These are phyloP conservation scores for Trypanosomatidae sp. DNA, from an alignment of 208 protist species.

Conservation along the genomic window DNA sequence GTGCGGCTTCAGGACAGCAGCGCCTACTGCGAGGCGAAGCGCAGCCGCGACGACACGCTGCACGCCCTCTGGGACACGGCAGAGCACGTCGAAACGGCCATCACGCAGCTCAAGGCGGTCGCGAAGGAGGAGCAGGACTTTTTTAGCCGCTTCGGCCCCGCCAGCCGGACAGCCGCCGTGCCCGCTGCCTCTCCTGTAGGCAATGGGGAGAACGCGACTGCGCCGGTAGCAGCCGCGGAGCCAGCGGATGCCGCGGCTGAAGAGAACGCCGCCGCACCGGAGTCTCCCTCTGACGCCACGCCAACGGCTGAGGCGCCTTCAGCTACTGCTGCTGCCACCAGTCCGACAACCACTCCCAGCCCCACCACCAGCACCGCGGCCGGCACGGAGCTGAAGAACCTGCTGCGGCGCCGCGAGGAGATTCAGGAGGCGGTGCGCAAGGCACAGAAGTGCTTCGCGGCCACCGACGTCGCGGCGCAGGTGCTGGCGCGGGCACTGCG, in stretches of 20 bases:
- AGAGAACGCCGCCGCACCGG: too few species aligned
- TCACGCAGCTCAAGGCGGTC: conserved; percentile 39
- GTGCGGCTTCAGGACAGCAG: conserved; percentile 36
- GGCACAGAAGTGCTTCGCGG: conserved; percentile 25
- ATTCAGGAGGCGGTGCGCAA: conserved; percentile 39
- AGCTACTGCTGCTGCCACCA: too few species aligned
- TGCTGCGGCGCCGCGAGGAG: conserved; percentile 35
- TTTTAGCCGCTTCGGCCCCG: conserved; percentile 37
- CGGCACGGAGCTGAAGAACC: conserved; percentile 10
- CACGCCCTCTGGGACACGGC: conserved; percentile 44
- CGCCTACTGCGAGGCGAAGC: conserved; percentile 37
- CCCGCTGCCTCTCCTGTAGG: too few species aligned
- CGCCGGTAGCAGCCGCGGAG: too few species aligned
- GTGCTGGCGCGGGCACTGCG: conserved; percentile 29
- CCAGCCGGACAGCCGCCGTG: too few species aligned
- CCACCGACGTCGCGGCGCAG: conserved; percentile 38
- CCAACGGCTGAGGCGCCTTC: too few species aligned
- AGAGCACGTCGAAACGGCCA: conserved; percentile 31
- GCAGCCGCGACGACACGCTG: conserved; percentile 41
- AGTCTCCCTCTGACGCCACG: too few species aligned
- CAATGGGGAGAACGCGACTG: too few species aligned
- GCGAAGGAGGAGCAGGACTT: conserved; percentile 48
- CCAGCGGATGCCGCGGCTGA: too few species aligned
- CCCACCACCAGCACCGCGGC: neutral
- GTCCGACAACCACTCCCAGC: too few species aligned